A percentile compares a stretch with the other conserved stretches of the same genome.
Conservation (phyloP, 495 filamentous ascomycete genomes). For the Amorphotheca resinae region DNA sequence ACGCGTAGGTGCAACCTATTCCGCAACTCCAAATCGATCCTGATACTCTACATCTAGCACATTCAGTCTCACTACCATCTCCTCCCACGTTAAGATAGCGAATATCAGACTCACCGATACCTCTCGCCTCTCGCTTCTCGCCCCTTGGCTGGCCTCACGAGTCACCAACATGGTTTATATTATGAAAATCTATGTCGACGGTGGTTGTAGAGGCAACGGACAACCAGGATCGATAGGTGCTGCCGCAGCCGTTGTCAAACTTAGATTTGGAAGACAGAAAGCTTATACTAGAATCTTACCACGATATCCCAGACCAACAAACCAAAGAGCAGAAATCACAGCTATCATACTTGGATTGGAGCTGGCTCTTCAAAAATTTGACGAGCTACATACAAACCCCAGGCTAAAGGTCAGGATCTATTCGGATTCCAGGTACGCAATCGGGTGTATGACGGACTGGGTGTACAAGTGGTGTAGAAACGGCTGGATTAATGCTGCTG, state of each 20-base stretch:
- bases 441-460: constrained; percentile 22
- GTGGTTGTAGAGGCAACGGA: constrained; percentile 29
- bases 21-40: too few relatives aligned
- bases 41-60: too few relatives aligned
- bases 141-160: too few relatives aligned
- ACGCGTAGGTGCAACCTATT: too few relatives aligned
- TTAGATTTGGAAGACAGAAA: background rate
- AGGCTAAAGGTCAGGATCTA: constrained; percentile 17
- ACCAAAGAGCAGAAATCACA: constrained; percentile 28
- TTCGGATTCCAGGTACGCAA: constrained; percentile 24
- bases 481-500: constrained; percentile 21
- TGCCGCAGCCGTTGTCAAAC: constrained; percentile 24
- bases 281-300: background rate
- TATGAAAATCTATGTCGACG: constrained; percentile 30
- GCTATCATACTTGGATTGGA: constrained; percentile 29
- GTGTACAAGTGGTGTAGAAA: constrained; percentile 21
- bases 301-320: constrained; percentile 22
- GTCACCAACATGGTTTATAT: constrained; percentile 25
- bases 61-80: too few relatives aligned
- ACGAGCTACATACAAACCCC: constrained; percentile 9
- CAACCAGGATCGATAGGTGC: constrained; percentile 21
- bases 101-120: too few relatives aligned
- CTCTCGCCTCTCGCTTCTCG: background rate
- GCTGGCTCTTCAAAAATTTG: constrained; percentile 21
- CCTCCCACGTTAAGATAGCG: too few relatives aligned